phyloP scores from a whole-genome alignment of 164 flowering plant species.

The Echeveria elegans region DNA sequence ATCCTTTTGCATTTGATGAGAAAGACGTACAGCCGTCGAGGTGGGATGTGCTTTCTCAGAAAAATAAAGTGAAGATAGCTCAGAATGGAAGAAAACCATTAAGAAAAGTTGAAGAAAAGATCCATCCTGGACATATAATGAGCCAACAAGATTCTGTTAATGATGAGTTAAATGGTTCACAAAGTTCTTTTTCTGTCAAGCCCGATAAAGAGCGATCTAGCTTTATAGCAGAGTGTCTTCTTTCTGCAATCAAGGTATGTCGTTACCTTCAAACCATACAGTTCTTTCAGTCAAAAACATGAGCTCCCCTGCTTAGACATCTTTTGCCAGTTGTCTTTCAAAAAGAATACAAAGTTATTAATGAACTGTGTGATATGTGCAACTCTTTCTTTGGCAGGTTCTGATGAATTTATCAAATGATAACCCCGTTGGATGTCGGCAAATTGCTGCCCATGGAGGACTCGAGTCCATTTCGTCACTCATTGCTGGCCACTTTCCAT shows the following conservation, averaged over 20 bases:
- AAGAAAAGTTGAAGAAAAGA: constrained; percentile 26
- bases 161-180: constrained; percentile 17
- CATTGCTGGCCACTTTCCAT: constrained; percentile 76
- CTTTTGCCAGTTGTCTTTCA: not conserved
- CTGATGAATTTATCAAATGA: constrained; percentile 96
- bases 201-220: constrained; percentile 31
- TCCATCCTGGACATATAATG: constrained; percentile 19
- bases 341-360: not conserved
- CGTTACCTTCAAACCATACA: not conserved
- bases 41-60: constrained; percentile 66
- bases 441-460: constrained; percentile 83
- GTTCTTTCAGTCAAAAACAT: not conserved
- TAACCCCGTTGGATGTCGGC: constrained; percentile 80
- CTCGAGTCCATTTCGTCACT: constrained; percentile 66
- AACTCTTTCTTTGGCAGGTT: constrained; percentile 42
- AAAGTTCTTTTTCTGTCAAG: constrained; percentile 24
- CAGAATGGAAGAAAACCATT: constrained; percentile 17
- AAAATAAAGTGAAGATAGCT: constrained; percentile 21
- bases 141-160: constrained; percentile 38
- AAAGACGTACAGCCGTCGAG: constrained; percentile 63
- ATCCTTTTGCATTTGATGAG: constrained; percentile 94
- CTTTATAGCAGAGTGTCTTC: constrained; percentile 82
- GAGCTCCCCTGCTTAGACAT: not conserved
- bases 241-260: constrained; percentile 79
- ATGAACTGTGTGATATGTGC: not conserved